Percentiles rank a stretch among this genome's conserved stretches.
These are phyloP conservation scores for Alternaria sp. DNA, from an alignment of 2,329 filamentous ascomycete species.

Conservation along the genomic window DNA sequence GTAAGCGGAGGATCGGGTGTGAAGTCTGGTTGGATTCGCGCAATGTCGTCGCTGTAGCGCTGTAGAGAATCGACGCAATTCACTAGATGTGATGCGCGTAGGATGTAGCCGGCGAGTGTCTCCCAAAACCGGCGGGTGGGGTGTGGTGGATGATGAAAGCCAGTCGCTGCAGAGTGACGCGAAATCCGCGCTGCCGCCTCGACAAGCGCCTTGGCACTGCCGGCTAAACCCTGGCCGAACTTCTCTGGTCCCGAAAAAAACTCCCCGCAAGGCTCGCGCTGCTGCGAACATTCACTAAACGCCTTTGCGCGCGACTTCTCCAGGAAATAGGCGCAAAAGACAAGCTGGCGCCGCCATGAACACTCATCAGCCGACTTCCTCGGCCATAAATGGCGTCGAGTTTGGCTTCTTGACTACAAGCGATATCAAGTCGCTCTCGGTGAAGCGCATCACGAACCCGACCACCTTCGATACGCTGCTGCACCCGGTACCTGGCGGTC, in stretches of 20 bases:
- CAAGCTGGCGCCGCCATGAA: slow-evolving; percentile 46
- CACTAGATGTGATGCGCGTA: background rate
- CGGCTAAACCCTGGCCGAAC: slow-evolving; percentile 36
- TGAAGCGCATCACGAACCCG: slow-evolving; percentile 91
- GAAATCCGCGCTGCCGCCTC: slow-evolving; percentile 11
- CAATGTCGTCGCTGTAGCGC: background rate
- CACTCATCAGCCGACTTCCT: slow-evolving; percentile 75
- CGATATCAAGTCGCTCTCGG: slow-evolving; percentile 88
- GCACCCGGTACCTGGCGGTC: slow-evolving; percentile 85
- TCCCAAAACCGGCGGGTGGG: background rate
- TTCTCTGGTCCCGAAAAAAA: slow-evolving; percentile 39
- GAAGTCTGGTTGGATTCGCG: slow-evolving; percentile 2
- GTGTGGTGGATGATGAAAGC: slow-evolving; percentile 4
- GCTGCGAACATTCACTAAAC: slow-evolving; percentile 9
- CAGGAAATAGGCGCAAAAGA: slow-evolving; percentile 19
- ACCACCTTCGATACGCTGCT: slow-evolving; percentile 92
- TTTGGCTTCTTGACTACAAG: slow-evolving; percentile 83
- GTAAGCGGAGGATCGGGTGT: slow-evolving; percentile 6
- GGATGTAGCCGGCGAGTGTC: background rate
- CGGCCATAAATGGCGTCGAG: slow-evolving; percentile 83
- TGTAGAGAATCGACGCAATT: background rate
- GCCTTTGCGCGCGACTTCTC: slow-evolving; percentile 20
- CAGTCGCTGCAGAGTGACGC: slow-evolving; percentile 22
- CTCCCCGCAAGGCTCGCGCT: slow-evolving; percentile 31
- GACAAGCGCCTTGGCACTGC: slow-evolving; percentile 21